Conservation (phyloP, 176 grass and related monocot species). For the Carex kokanica region DNA sequence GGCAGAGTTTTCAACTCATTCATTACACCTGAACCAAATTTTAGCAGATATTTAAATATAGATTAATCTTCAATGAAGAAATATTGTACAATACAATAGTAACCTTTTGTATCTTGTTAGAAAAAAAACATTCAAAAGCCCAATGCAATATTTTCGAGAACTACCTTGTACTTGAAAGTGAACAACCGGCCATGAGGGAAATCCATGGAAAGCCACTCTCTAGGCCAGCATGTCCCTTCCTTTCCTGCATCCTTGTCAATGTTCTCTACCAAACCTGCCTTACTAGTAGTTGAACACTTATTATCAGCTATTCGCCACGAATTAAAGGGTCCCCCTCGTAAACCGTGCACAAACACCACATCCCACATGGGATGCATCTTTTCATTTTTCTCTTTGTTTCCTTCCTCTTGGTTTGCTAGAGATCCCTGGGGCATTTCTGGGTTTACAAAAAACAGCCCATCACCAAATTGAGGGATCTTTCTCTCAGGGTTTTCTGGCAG, state of each 20-base stretch:
- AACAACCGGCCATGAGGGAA: slow-evolving; percentile 80
- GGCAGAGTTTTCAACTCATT: neutral
- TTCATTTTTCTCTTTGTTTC: neutral
- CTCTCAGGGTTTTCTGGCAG: slow-evolving; percentile 44
- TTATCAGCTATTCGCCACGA: slow-evolving; percentile 98
- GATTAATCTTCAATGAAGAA: neutral
- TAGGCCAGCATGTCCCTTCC: slow-evolving; percentile 93
- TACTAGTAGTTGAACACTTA: slow-evolving; percentile 87
- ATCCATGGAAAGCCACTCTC: slow-evolving; percentile 90
- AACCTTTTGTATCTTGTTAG: neutral
- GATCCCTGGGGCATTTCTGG: slow-evolving; percentile 47
- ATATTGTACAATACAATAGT: neutral
- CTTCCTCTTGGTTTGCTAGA: neutral
- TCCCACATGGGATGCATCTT: slow-evolving; percentile 38
- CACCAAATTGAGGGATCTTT: slow-evolving; percentile 72
- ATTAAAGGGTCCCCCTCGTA: slow-evolving; percentile 91
- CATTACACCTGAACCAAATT: neutral
- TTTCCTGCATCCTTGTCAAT: slow-evolving; percentile 95
- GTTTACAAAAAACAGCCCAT: slow-evolving; percentile 85
- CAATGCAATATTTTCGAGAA: neutral
- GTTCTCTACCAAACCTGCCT: slow-evolving; percentile 86
- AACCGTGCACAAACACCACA: slow-evolving; percentile 94
- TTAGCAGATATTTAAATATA: neutral
- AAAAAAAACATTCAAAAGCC: neutral
- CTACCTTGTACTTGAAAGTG: slow-evolving; percentile 95